These are phyloP conservation scores for Calocera cornea DNA, from an alignment of 768 basidiomycete genomes.

Conservation along the genomic window DNA sequence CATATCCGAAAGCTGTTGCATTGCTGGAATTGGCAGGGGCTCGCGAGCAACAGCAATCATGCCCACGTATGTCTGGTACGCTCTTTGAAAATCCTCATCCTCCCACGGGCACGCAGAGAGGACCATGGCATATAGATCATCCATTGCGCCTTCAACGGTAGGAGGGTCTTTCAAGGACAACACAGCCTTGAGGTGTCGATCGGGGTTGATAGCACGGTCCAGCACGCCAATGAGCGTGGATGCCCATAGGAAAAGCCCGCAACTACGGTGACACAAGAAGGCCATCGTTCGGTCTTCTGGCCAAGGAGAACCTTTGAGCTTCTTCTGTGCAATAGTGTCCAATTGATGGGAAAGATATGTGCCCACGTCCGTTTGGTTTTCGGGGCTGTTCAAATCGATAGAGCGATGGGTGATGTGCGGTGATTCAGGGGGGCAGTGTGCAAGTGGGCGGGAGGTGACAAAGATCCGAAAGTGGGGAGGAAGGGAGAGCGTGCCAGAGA, in stretches of 20 bases:
- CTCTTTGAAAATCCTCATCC: background rate
- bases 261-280: background rate
- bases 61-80: background rate
- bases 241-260: background rate
- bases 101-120: background rate
- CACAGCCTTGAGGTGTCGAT: background rate
- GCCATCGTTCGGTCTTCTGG: background rate
- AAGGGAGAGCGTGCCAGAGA: background rate
- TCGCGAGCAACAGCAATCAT: background rate
- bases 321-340: background rate
- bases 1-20: background rate
- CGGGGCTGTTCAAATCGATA: background rate
- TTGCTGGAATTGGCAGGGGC: background rate
- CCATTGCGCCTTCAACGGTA: background rate
- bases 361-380: background rate
- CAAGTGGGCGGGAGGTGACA: background rate
- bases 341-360: background rate
- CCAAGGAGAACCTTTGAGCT: background rate
- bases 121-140: background rate
- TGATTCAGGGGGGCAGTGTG: conserved; percentile 6
- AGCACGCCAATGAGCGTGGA: background rate
- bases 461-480: background rate
- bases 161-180: background rate
- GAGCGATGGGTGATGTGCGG: background rate
- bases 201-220: background rate